Evolutionary conservation across 2,329 filamentous ascomycete species (phyloP), one percentile per base, ranked within the genome.

Genomic region (Cadophora gregata): DNA sequence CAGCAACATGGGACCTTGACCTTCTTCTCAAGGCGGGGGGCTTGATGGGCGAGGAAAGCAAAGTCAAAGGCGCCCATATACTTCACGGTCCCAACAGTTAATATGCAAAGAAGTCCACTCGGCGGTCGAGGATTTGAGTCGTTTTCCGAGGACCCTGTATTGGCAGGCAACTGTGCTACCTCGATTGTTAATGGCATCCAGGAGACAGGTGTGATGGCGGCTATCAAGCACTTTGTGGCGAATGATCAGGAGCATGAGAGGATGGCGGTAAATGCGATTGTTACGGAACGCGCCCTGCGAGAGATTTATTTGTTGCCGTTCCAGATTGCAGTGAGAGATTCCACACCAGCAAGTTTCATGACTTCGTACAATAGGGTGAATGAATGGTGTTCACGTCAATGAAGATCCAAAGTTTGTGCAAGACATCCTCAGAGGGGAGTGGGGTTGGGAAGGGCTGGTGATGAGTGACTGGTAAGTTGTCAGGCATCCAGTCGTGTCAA

Each of bases 21-120:
- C 82, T 91, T 47, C 85, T 89, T 64, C 88, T 86, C 74, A 80
- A 82, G 53, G 86, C 88, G 38, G 90, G 90, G 47, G 79, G 83
- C 67, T 85, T 87, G 64, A 90, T 92, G 85, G 90, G 88, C 12
- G 78, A 83, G 62, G 90, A 93, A 75, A 85, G 88, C 73, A 84
- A 82, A 67, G 85, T 79, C 61, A 94, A 94, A 78, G 90, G 89
- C 61, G 85, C 90, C 7, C 89, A 93, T 72, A 84, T 92, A 16
- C 86, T 90, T 71, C 82, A 93, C 10, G 91, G 90, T 1, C 91
- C 91, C 0, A n/a, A 85, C 83, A 0, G 80, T 84, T 36, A 84
- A 80, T 71, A 83, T 83, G 36, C 81, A 83, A 47, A 79, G 82
- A 3, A 80, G 79, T 16, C 82, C 82, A 0, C 77, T 84, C 0